These are phyloP conservation scores for Exophiala aquamarina DNA, from an alignment of 2,329 filamentous ascomycete genomes.

Conservation along the genomic window DNA sequence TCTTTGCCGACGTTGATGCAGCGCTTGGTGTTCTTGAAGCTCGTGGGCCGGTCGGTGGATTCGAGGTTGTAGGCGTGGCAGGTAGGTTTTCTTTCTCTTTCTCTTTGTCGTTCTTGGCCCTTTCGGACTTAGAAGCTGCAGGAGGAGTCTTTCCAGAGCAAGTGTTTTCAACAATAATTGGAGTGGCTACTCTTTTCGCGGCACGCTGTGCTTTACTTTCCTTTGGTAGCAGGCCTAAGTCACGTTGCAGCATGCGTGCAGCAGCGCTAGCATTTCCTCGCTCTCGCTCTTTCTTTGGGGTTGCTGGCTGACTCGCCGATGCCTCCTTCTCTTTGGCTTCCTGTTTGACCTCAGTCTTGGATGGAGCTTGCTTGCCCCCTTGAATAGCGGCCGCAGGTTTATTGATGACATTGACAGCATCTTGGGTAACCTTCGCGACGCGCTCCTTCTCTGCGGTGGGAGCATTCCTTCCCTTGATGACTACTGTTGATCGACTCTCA, in stretches of 20 bases:
- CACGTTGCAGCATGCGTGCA: constrained; percentile 61
- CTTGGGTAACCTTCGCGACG: constrained; percentile 61
- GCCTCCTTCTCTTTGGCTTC: constrained; percentile 28
- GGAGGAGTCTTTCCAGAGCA: constrained; percentile 27
- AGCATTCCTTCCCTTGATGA: constrained; percentile 31
- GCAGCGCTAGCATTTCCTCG: constrained; percentile 54
- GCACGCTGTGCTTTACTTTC: constrained; percentile 21
- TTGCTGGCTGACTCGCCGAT: constrained; percentile 30
- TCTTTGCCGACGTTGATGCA: constrained; percentile 10
- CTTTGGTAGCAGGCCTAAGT: constrained; percentile 52
- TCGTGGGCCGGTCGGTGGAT: constrained; percentile 26
- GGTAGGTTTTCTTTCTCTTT: constrained; percentile 34
- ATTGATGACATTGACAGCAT: constrained; percentile 60
- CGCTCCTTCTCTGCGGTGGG: constrained; percentile 37
- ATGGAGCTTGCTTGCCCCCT: constrained; percentile 34
- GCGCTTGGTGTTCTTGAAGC: constrained; percentile 19
- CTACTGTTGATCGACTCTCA: constrained; percentile 38
- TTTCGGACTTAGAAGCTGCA: constrained; percentile 27
- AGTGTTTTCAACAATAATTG: constrained; percentile 18
- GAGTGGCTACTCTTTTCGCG: constrained; percentile 6
- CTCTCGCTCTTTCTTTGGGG: constrained; percentile 52
- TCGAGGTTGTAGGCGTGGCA: constrained; percentile 13
- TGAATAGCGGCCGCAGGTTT: constrained; percentile 42
- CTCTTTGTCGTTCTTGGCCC: constrained; percentile 32
- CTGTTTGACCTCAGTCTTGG: constrained; percentile 35